Conservation (phyloP, 306 rosid species). For the Delonix regia region DNA sequence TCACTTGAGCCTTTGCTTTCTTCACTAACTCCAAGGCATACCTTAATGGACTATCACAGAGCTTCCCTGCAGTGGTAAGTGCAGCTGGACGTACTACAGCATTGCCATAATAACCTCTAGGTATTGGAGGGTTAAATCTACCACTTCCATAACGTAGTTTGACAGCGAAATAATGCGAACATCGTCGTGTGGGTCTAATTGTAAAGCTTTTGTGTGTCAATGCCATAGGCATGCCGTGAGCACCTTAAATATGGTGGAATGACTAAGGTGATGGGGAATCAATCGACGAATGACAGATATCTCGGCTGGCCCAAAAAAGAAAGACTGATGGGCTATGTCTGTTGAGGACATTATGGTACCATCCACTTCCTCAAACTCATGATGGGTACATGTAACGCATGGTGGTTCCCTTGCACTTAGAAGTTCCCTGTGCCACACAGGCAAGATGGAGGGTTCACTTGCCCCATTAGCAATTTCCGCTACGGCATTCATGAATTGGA, state of each 20-base stretch:
- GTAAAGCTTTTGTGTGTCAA: constrained; percentile 44
- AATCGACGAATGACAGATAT: constrained; percentile 12
- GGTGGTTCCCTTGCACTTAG: constrained; percentile 43
- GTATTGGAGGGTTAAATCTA: neutral
- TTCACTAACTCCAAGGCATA: constrained; percentile 30
- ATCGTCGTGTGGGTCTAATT: constrained; percentile 10
- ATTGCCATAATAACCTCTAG: constrained; percentile 38
- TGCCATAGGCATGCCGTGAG: constrained; percentile 37
- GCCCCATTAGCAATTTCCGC: constrained; percentile 41
- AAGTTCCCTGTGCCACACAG: constrained; percentile 45
- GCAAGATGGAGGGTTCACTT: constrained; percentile 29
- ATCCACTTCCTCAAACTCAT: neutral
- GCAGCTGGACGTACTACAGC: constrained; percentile 2
- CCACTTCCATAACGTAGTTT: constrained; percentile 16
- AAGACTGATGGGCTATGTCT: constrained; percentile 3
- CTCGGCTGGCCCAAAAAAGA: constrained; percentile 32
- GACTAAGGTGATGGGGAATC: constrained; percentile 13
- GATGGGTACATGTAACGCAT: constrained; percentile 34
- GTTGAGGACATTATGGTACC: neutral
- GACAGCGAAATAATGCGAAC: constrained; percentile 10
- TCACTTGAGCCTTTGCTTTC: constrained; percentile 32
- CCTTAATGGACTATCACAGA: constrained; percentile 9
- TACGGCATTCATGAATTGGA: constrained; percentile 18
- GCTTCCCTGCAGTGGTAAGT: neutral
- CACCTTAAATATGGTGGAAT: constrained; percentile 33